Percentiles rank a stretch among this genome's conserved stretches.
These are phyloP conservation scores for Fusarium domesticum DNA, from an alignment of 2,329 filamentous ascomycete genomes.

Conservation along the genomic window DNA sequence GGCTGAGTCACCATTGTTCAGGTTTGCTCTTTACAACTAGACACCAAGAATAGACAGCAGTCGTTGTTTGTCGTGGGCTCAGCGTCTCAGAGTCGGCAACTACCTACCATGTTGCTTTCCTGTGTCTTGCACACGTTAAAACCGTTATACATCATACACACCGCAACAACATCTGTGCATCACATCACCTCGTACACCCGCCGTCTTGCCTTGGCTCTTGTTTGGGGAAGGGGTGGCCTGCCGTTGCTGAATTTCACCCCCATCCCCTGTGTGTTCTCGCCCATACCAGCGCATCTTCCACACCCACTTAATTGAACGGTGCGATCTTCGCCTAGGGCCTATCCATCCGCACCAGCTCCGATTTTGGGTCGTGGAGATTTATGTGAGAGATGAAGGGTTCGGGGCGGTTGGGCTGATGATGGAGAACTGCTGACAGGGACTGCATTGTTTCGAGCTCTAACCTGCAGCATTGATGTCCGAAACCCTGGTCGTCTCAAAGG, in stretches of 20 bases:
- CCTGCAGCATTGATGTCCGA: background rate
- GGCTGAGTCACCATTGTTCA: too few species aligned
- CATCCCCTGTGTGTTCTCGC: slow-evolving; percentile 5
- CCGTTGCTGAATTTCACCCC: slow-evolving; percentile 9
- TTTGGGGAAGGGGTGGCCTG: slow-evolving; percentile 22
- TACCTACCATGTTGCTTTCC: background rate
- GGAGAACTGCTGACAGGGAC: background rate
- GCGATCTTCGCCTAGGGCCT: slow-evolving; percentile 30
- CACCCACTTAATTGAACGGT: slow-evolving; percentile 24
- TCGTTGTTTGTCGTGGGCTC: background rate
- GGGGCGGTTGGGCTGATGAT: background rate
- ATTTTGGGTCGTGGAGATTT: slow-evolving; percentile 10
- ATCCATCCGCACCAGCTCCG: slow-evolving; percentile 22
- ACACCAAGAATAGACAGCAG: too few species aligned
- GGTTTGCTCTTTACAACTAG: too few species aligned
- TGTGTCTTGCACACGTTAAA: background rate
- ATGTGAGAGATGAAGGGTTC: slow-evolving; percentile 12
- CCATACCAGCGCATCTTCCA: slow-evolving; percentile 18
- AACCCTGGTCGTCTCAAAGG: background rate
- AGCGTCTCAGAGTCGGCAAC: background rate
- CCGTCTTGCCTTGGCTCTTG: slow-evolving; percentile 14
- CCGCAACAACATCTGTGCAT: slow-evolving; percentile 22
- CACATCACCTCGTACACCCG: slow-evolving; percentile 23
- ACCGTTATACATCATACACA: slow-evolving; percentile 16
- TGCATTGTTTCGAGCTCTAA: background rate